Base-by-base conservation (phyloP, 371 early-diverging fungal species). In the Edhazardia aedis region DNA sequence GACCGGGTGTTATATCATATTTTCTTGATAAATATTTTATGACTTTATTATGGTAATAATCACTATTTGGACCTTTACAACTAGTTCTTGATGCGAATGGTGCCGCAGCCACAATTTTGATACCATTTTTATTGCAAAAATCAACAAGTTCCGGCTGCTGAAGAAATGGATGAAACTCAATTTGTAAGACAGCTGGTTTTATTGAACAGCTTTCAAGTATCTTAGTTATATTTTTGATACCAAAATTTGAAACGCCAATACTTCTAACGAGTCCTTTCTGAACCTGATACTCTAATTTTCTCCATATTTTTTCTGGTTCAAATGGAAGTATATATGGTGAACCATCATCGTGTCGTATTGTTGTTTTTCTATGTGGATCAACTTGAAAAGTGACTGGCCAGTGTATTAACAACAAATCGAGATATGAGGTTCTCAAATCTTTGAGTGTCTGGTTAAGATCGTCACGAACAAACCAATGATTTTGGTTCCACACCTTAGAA, bases 391-490 rank as follows among this genome's bases (percentile, higher is more conserved):
- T 24, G 70, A 78, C 44, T 71, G 78, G 53, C 27, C 78, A 78
- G 61, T 85, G 84, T 42, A 84, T 79, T 43, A 84, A 59, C 57
- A 80, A 83, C 9, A 85, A 64, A 70, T 85, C 84, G 47, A 85
- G 64, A 61, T 82, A 83, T 11, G 78, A 78, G 19, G 78, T 53
- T 0, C 75, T 76, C 42, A 85, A 74, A 29, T 72, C 70, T 27
- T 72, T 58, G 21, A 85, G 59, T 40, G 61, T 58, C 18, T 50
- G 47, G 22, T 43, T 44, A 9, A 66, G 23, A 29, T 61, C 68
- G 7, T 37, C 43, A 28, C 59, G 53, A 4, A 60, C 58, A 43
- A 12, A 9, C 14, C 48, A 49, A 42, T 70, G 68, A 37, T 55
- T 53, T 21, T 51, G 50, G 30, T 62, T 64, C 65, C 62, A 62